phyloP scores from a whole-genome alignment of 176 grass and related monocot genomes.

The Hordeum marinum region DNA sequence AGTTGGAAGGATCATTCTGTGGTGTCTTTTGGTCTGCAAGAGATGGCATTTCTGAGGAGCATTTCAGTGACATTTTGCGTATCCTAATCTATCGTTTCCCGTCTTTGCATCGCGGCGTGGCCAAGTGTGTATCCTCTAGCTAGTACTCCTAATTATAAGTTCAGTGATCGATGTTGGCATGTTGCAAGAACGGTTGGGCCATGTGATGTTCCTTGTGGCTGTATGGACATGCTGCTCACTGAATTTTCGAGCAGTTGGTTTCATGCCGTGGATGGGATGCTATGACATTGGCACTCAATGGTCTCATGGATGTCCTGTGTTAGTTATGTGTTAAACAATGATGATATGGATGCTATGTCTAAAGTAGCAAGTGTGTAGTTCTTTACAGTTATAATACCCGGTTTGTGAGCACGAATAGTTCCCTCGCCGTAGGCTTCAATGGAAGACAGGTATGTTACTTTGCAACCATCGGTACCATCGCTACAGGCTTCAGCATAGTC shows the following conservation, averaged over 20 bases:
- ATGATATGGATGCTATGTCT: background rate
- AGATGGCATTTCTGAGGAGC: background rate
- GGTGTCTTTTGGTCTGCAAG: background rate
- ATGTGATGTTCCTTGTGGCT: background rate
- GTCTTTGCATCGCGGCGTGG: background rate
- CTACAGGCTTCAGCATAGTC: no score
- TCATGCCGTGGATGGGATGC: background rate
- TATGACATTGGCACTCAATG: background rate
- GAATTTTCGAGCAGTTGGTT: background rate
- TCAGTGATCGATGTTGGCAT: background rate
- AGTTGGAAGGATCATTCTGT: background rate
- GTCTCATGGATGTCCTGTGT: background rate
- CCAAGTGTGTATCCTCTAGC: background rate
- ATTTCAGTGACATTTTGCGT: background rate
- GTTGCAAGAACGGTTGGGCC: background rate
- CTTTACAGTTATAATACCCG: no score
- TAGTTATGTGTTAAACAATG: background rate
- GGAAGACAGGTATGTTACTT: no score
- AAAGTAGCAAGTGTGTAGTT: no score
- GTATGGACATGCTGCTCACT: background rate
- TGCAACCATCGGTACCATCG: no score
- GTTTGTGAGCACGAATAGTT: no score
- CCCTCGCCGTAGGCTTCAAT: no score
- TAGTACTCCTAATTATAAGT: conserved; percentile 4
- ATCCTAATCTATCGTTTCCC: background rate